Conservation (phyloP, 1,284 basidiomycete species). For the Schizophyllum commune region DNA sequence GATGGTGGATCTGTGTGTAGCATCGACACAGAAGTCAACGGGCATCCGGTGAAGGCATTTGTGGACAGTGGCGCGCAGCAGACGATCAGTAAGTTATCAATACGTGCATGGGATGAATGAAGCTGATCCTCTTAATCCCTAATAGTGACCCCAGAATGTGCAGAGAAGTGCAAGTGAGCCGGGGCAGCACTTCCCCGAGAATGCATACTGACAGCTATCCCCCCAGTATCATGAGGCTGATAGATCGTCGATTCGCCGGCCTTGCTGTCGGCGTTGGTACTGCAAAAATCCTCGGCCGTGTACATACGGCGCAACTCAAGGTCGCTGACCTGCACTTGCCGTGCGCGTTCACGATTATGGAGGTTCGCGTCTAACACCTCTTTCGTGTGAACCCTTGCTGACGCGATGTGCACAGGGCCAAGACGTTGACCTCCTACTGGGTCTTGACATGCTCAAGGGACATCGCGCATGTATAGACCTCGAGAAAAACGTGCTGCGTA, state of each 20-base stretch:
- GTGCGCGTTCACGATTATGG: conserved; percentile 94
- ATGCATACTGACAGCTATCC: conserved; percentile 1
- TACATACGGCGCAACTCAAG: conserved; percentile 92
- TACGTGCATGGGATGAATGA: neutral
- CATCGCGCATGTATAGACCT: conserved; percentile 96
- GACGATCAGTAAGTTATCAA: conserved; percentile 78
- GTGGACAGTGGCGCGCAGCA: conserved; percentile 97
- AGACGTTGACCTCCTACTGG: conserved; percentile 90
- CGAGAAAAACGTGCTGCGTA: conserved; percentile 79
- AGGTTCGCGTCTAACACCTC: conserved; percentile 40
- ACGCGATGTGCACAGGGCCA: conserved; percentile 48
- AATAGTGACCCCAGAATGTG: conserved; percentile 89
- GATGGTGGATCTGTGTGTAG: conserved; percentile 25
- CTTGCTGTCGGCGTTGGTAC: conserved; percentile 95
- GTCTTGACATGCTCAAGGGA: conserved; percentile 97
- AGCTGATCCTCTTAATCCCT: conserved; percentile 1
- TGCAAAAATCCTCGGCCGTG: conserved; percentile 88
- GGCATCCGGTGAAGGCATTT: conserved; percentile 87
- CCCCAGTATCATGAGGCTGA: conserved; percentile 80
- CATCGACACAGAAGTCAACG: conserved; percentile 87
- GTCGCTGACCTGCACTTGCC: conserved; percentile 78
- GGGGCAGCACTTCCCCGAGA: neutral
- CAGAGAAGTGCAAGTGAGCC: conserved; percentile 83
- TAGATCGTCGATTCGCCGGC: conserved; percentile 85
- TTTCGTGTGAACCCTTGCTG: neutral